Base-by-base conservation (phyloP, 75 land plant genomes). In the Pinus taeda region DNA sequence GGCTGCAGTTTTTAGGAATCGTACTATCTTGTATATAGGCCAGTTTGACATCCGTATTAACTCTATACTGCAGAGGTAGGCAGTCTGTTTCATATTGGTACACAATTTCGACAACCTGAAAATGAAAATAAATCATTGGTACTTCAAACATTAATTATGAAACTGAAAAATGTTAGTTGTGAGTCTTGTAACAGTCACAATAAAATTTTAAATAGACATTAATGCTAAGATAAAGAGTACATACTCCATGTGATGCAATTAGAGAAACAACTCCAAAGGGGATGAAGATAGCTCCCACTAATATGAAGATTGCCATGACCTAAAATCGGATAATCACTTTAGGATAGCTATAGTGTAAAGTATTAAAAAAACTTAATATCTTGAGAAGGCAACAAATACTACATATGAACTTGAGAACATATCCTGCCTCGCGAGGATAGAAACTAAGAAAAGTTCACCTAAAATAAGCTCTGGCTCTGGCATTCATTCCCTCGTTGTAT, bases 21-120 rank as follows among this genome's bases (percentile, higher is more conserved):
- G 49, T 45, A 21, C 21, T 59, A 39, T 18, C 3, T 24, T 78
- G 77, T 59, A 69, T 69, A 14, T 39, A 69, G 15, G 81, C 80
- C 39, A 94, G 89, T 69, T 59, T 90, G 15, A n/a, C 72, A 70
- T 86, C 84, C 22, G 80, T 87, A 33, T 83, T 81, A 59, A 36
- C 65, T 59, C 74, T 85, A 2, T 62, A 69, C 6, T 6, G 26
- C 36, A 26, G 4, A 6, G 91, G 90, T 15, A 85, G 21, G 79
- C 97, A 94, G 49, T 60, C 84, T 36, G 57, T 63, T 70, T 92
- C 97, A 74, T 94, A 94, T 5, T 85, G 82, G 21, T 90, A 74
- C 18, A 90, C 86, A 65, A 94, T 82, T 76, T 94, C 97, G 24
- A 90, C 91, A 33, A 94, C 91, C 91, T 89, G 66, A 9, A 61